phyloP scores from a whole-genome alignment of 768 basidiomycete species.

The Suillus occidentalis region DNA sequence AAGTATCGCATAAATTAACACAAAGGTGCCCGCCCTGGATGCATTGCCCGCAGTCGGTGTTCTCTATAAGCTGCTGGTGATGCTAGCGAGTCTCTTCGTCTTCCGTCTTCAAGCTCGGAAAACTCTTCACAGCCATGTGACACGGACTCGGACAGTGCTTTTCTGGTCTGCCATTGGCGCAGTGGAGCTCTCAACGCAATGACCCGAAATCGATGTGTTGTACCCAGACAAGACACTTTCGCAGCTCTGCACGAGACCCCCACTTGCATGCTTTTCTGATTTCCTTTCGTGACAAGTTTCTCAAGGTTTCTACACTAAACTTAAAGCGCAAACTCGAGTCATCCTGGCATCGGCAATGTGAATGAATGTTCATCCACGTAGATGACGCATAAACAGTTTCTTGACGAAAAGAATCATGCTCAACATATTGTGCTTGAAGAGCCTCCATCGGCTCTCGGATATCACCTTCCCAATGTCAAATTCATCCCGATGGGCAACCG shows the following conservation, averaged over 20 bases:
- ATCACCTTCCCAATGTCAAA: slow-evolving; percentile 42
- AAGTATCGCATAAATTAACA: too few relatives aligned
- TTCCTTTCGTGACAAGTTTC: neutral
- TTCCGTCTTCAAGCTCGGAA: too few relatives aligned
- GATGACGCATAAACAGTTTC: slow-evolving; percentile 28
- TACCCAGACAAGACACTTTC: neutral
- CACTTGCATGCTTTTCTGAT: neutral
- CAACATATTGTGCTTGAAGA: slow-evolving; percentile 48
- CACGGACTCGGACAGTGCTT: too few relatives aligned
- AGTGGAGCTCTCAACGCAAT: neutral
- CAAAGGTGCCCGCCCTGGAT: too few relatives aligned
- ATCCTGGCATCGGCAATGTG: slow-evolving; percentile 42
- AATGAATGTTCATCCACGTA: slow-evolving; percentile 19
- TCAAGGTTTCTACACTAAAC: neutral
- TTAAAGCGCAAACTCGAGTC: neutral
- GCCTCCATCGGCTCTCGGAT: slow-evolving; percentile 44
- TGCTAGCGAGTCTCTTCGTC: too few relatives aligned
- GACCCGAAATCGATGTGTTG: neutral
- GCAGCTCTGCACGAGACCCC: neutral
- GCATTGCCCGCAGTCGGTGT: too few relatives aligned
- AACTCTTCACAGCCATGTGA: too few relatives aligned
- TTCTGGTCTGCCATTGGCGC: too few relatives aligned
- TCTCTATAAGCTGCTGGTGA: too few relatives aligned
- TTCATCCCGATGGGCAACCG: slow-evolving; percentile 42
- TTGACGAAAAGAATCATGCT: slow-evolving; percentile 48